phyloP scores from a whole-genome alignment of 2,329 filamentous ascomycete genomes.

The Didymella lethalis region DNA sequence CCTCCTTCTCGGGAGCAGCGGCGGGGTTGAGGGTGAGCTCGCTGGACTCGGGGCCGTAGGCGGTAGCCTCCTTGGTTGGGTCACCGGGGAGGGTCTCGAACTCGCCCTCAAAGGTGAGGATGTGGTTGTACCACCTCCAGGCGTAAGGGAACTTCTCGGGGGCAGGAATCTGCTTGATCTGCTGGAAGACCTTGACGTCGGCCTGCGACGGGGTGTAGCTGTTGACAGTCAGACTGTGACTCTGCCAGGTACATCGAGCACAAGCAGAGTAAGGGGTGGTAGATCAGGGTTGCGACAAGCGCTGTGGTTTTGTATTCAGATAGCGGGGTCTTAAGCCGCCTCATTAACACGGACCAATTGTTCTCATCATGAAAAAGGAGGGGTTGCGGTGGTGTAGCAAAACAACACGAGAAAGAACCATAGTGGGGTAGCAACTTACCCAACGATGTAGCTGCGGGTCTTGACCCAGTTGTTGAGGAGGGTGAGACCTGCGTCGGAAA shows the following conservation, averaged over 20 bases:
- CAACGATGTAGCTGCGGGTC: conserved; percentile 81
- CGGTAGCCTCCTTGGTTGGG: conserved; percentile 84
- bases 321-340: conserved; percentile 89
- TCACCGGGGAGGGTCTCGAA: conserved; percentile 92
- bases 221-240: conserved; percentile 34
- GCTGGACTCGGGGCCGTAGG: conserved; percentile 85
- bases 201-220: conserved; percentile 83
- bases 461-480: conserved; percentile 76
- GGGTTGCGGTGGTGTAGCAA: conserved; percentile 35
- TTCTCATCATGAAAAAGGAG: conserved; percentile 71
- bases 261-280: conserved; percentile 28
- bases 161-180: conserved; percentile 76
- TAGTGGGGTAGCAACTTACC: conserved; percentile 67
- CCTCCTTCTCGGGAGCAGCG: conserved; percentile 73
- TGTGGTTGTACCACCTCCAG: conserved; percentile 99
- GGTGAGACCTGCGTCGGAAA: conserved; percentile 70
- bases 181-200: conserved; percentile 96
- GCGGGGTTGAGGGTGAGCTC: conserved; percentile 85
- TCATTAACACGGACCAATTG: conserved; percentile 96
- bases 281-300: conserved; percentile 77
- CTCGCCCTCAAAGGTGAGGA: conserved; percentile 89
- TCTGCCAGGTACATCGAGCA: conserved; percentile 19
- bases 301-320: conserved; percentile 78
- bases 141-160: conserved; percentile 90
- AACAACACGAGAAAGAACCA: conserved; percentile 23